Percentiles rank a stretch among this genome's conserved stretches.
These are phyloP conservation scores for Elsinoe necatrix DNA, from an alignment of 2,329 filamentous ascomycete species.

Conservation along the genomic window DNA sequence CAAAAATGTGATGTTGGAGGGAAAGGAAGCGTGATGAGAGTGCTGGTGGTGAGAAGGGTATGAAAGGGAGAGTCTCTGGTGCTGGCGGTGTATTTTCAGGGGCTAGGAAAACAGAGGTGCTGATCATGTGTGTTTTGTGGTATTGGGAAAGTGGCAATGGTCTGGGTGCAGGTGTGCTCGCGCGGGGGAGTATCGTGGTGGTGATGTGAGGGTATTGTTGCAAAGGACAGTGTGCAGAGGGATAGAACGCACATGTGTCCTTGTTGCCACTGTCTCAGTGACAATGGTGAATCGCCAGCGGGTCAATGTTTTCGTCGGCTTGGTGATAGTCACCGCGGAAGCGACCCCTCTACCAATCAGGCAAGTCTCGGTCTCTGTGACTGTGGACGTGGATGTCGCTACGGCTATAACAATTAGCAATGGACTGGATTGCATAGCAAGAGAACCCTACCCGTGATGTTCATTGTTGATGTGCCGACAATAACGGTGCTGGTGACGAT, in stretches of 20 bases:
- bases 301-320: conserved; percentile 18
- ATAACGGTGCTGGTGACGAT: conserved; percentile 12
- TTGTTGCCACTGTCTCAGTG: conserved; percentile 17
- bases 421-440: neutral
- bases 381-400: conserved; percentile 8
- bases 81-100: neutral
- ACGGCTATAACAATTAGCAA: neutral
- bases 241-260: conserved; percentile 8
- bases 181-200: neutral
- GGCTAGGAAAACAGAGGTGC: neutral
- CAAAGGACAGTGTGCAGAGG: neutral
- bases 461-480: conserved; percentile 13
- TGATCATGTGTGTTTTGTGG: neutral
- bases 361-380: conserved; percentile 15
- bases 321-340: conserved; percentile 17
- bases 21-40: neutral
- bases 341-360: conserved; percentile 15
- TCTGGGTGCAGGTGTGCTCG: neutral
- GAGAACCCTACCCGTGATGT: neutral
- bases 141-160: neutral
- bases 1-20: too few relatives aligned
- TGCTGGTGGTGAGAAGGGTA: neutral
- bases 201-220: neutral
- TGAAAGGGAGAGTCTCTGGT: neutral
- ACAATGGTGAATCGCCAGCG: conserved; percentile 15